Base-by-base conservation (phyloP, 2,329 filamentous ascomycete genomes). In the Beauveria rudraprayagi region DNA sequence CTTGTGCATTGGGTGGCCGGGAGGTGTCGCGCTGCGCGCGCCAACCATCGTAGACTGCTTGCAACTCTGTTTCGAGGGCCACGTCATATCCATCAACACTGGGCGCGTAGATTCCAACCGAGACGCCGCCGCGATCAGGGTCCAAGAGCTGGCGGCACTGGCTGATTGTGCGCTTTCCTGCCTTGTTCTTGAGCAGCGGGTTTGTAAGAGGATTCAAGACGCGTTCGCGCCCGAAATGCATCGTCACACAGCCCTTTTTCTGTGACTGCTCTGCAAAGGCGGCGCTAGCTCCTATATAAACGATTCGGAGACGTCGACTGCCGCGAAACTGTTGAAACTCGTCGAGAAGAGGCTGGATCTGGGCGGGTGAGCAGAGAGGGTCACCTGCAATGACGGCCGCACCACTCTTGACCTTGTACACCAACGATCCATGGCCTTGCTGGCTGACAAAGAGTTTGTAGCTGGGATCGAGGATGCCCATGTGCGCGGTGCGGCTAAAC, bases 381-480 rank as follows among this genome's bases (percentile, higher is more conserved):
- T 67, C 66, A 8, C 66, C 66, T 11, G 64, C 63, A 3, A 67
- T 63, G 48, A 67, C 62, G 9, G 63, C 61, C 3, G 63, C 64
- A 17, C 59, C 61, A 34, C 50, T 62, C 16, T 62, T 60, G 7
- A 65, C 50, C 56, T 63, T 67, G 62, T 67, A 67, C 2, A 67
- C 56, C 5, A 67, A 46, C 2, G 65, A 61, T 3, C 65, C 66
- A 51, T 63, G 50, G 24, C 65, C 63, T 9, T 60, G 47, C 50
- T 52, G 63, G 57, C 65, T 66, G 16, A 63, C 62, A 43, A 67
- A 67, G n/a, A 62, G 30, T 14, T 62, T 26, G 51, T 67, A 67
- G 52, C 53, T 65, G 14, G 65, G 65, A 24, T 67, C 66, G 44
- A 67, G 66, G 34, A 67, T 61, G 8, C 65, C 65, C 66, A 67